Evolutionary conservation across 2,329 filamentous ascomycete species (phyloP).

Genomic region (Tolypocladium guangdongense): DNA sequence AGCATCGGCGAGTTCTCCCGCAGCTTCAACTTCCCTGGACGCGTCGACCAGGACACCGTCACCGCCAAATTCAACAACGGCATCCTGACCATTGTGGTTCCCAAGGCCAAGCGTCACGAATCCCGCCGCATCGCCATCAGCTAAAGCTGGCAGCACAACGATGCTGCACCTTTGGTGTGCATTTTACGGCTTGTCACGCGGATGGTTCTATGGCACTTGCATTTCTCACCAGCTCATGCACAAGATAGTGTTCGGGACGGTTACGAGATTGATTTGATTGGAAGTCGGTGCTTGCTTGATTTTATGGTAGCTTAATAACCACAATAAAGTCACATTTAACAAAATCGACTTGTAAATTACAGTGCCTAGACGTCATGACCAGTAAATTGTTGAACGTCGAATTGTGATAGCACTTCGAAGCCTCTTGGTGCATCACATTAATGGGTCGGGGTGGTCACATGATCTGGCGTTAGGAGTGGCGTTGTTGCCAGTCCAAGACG

Average conservation of each 20-base stretch:
- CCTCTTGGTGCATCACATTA: neutral
- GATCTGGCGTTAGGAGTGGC: slow-evolving; percentile 24
- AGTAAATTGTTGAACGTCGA: neutral
- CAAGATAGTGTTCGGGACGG: neutral
- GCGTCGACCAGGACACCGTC: slow-evolving; percentile 52
- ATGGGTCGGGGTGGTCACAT: slow-evolving; percentile 15
- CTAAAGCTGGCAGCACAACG: slow-evolving; percentile 18
- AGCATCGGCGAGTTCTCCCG: slow-evolving; percentile 57
- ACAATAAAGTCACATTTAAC: neutral
- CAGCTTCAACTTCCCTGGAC: slow-evolving; percentile 55
- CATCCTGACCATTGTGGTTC: slow-evolving; percentile 51
- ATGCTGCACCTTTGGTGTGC: neutral
- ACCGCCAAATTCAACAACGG: slow-evolving; percentile 54
- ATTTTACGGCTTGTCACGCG: neutral
- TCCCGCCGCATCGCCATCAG: slow-evolving; percentile 43
- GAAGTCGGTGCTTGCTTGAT: neutral
- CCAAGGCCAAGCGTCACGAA: slow-evolving; percentile 53
- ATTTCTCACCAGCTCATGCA: neutral
- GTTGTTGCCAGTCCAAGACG: slow-evolving; percentile 18
- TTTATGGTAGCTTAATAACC: neutral
- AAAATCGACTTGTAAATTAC: neutral
- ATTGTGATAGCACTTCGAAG: too few relatives aligned
- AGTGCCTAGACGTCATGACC: neutral
- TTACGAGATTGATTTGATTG: neutral
- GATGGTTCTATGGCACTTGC: neutral